These are phyloP conservation scores for Neonectria faginata DNA, from an alignment of 2,329 filamentous ascomycete genomes.

Conservation along the genomic window DNA sequence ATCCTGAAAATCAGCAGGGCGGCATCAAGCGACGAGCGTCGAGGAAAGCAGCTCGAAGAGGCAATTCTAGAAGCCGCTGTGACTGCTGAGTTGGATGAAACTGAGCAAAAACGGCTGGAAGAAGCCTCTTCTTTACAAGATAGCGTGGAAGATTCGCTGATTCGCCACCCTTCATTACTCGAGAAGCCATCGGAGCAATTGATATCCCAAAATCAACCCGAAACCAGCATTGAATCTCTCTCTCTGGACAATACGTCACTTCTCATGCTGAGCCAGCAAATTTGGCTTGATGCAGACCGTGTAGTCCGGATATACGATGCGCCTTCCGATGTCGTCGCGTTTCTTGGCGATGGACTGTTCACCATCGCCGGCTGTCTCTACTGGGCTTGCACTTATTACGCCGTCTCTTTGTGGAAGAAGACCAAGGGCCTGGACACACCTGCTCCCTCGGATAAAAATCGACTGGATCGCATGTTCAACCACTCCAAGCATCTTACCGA, in stretches of 20 bases:
- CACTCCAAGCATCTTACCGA: conserved; percentile 38
- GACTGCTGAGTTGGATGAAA: conserved; percentile 20
- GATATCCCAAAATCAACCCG: conserved; percentile 11
- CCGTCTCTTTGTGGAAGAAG: conserved; percentile 40
- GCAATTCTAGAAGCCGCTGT: conserved; percentile 34
- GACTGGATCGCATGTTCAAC: conserved; percentile 41
- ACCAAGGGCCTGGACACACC: conserved; percentile 24
- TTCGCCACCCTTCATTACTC: neutral
- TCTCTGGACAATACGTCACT: neutral
- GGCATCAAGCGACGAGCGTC: conserved; percentile 25
- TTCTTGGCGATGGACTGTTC: conserved; percentile 38
- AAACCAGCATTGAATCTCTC: neutral
- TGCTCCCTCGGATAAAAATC: conserved; percentile 8
- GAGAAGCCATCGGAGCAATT: conserved; percentile 1
- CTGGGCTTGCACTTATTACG: conserved; percentile 41
- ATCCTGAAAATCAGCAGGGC: conserved; percentile 34
- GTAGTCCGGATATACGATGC: conserved; percentile 41
- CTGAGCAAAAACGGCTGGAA: conserved; percentile 1
- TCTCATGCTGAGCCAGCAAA: conserved; percentile 21
- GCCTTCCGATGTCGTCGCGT: conserved; percentile 36
- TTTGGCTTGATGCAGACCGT: conserved; percentile 42
- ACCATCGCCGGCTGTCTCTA: conserved; percentile 42
- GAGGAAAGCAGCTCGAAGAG: conserved; percentile 31
- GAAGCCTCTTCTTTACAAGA: conserved; percentile 13
- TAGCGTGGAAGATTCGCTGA: neutral